Conservation (phyloP, 208 protist species). For the Kentomonas sorsogonicus region DNA sequence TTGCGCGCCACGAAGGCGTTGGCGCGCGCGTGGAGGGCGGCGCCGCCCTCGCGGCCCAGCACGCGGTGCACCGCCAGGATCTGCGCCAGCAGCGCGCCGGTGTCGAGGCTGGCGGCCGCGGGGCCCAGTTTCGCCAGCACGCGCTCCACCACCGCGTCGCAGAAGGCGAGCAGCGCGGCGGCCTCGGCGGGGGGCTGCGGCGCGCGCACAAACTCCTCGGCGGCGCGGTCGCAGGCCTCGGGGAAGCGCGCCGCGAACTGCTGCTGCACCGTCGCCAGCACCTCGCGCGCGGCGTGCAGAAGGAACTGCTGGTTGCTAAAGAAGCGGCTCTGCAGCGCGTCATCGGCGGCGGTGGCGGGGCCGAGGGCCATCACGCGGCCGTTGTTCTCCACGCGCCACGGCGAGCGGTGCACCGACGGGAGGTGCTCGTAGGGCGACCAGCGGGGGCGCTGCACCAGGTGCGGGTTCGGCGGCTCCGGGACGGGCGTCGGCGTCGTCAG, state of each 20-base stretch:
- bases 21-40: slow-evolving; percentile 36
- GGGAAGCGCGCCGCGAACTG: slow-evolving; percentile 27
- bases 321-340: slow-evolving; percentile 83
- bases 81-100: slow-evolving; percentile 58
- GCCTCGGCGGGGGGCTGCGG: slow-evolving; percentile 18
- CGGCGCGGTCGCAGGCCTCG: slow-evolving; percentile 19
- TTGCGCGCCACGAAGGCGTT: slow-evolving; percentile 56
- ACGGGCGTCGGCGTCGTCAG: slow-evolving; percentile 83
- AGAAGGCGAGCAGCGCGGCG: slow-evolving; percentile 38
- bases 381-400: slow-evolving; percentile 76
- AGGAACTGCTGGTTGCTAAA: slow-evolving; percentile 85
- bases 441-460: slow-evolving; percentile 58
- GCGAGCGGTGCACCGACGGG: slow-evolving; percentile 66
- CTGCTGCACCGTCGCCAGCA: slow-evolving; percentile 37
- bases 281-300: slow-evolving; percentile 54
- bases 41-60: slow-evolving; percentile 51
- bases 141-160: slow-evolving; percentile 49
- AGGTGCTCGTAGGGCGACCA: slow-evolving; percentile 79
- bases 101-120: slow-evolving; percentile 34
- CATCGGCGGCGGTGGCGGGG: slow-evolving; percentile 32
- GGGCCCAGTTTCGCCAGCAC: slow-evolving; percentile 30
- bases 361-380: slow-evolving; percentile 68
- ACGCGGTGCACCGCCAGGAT: slow-evolving; percentile 58
- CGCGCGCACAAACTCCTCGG: slow-evolving; percentile 19
- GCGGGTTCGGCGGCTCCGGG: slow-evolving; percentile 86